A percentile compares a stretch with the other conserved stretches of the same genome.
These are phyloP conservation scores for Acanthamoeba healyi DNA, from an alignment of 208 protist genomes.

Conservation along the genomic window DNA sequence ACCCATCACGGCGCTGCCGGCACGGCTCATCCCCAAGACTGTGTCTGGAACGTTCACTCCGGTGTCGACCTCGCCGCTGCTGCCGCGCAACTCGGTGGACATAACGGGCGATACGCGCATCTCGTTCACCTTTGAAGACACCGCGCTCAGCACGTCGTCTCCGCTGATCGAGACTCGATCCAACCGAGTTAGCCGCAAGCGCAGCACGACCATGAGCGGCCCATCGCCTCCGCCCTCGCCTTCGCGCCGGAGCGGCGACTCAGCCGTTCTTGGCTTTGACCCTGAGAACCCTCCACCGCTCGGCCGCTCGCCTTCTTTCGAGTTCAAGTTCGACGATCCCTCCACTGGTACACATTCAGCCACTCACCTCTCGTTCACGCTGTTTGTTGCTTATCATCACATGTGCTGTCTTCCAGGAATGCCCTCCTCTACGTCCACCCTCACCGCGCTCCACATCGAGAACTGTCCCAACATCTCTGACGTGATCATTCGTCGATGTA, in stretches of 20 bases:
- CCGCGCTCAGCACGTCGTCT: slow-evolving; percentile 16
- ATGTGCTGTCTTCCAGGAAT: background rate
- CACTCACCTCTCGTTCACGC: background rate
- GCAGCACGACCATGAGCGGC: slow-evolving; percentile 35
- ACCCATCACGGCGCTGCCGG: background rate
- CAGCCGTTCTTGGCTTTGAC: background rate
- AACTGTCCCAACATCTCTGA: slow-evolving; percentile 38
- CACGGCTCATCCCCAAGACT: slow-evolving; percentile 28
- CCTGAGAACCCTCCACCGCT: slow-evolving; percentile 17
- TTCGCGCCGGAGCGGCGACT: background rate
- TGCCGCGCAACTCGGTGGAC: background rate
- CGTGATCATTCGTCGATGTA: slow-evolving; percentile 2
- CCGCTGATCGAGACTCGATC: slow-evolving; percentile 28
- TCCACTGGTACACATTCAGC: background rate
- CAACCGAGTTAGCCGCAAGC: background rate
- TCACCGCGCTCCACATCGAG: background rate
- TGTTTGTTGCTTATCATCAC: background rate
- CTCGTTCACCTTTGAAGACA: background rate
- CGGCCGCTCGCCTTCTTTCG: slow-evolving; percentile 56
- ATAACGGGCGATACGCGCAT: background rate
- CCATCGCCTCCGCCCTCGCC: slow-evolving; percentile 33
- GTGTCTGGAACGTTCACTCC: background rate
- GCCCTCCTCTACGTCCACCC: background rate
- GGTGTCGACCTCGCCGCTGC: background rate
- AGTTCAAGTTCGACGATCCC: slow-evolving; percentile 68